A percentile compares a stretch with the other conserved stretches of the same genome.
Evolutionary conservation across 1,284 basidiomycete species (phyloP).

Genomic region (Boletellus deceptivus): DNA sequence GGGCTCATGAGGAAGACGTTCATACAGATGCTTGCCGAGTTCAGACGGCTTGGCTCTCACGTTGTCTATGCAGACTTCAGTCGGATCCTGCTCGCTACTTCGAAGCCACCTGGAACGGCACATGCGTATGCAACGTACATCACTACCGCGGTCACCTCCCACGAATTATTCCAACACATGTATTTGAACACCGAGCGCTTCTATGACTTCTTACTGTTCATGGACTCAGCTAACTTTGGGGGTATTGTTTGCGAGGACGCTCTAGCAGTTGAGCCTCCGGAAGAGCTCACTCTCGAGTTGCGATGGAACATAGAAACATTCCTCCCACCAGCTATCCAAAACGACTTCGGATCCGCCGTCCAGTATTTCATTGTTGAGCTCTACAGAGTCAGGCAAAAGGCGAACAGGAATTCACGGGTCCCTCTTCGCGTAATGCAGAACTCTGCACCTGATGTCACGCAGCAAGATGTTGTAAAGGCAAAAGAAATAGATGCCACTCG

Average conservation of each 20-base stretch:
- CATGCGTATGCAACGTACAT: slow-evolving; percentile 96
- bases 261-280: slow-evolving; percentile 61
- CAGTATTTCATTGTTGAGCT: slow-evolving; percentile 88
- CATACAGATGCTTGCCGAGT: slow-evolving; percentile 95
- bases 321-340: slow-evolving; percentile 82
- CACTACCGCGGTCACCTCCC: slow-evolving; percentile 87
- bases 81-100: slow-evolving; percentile 87
- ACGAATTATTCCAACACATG: slow-evolving; percentile 95
- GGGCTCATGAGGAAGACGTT: slow-evolving; percentile 98
- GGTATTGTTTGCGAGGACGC: slow-evolving; percentile 86
- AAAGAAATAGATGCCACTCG: slow-evolving; percentile 69
- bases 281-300: slow-evolving; percentile 78
- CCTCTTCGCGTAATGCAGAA: slow-evolving; percentile 79
- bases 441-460: slow-evolving; percentile 60
- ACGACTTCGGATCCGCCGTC: slow-evolving; percentile 73
- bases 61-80: slow-evolving; percentile 97
- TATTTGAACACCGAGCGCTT: slow-evolving; percentile 86
- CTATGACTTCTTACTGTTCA: slow-evolving; percentile 95
- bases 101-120: slow-evolving; percentile 94
- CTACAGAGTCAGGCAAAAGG: slow-evolving; percentile 74
- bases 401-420: slow-evolving; percentile 56
- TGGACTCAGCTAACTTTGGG: slow-evolving; percentile 94
- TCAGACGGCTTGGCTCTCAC: slow-evolving; percentile 91
- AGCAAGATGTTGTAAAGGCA: slow-evolving; percentile 64
- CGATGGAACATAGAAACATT: slow-evolving; percentile 95